Conservation (phyloP, 768 basidiomycete species). For the Kwoniella sp. region DNA sequence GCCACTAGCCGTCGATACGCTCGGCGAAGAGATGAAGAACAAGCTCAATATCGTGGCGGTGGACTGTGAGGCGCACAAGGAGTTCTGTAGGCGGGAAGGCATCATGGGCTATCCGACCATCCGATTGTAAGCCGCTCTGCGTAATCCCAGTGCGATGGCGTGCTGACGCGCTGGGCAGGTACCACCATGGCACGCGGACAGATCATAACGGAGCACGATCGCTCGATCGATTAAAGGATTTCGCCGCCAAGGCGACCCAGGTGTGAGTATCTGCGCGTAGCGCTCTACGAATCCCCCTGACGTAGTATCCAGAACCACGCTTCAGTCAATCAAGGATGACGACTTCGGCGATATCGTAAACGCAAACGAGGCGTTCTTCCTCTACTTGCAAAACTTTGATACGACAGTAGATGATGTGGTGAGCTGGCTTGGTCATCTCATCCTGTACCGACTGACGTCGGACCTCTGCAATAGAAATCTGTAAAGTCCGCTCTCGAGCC, state of each 20-base stretch:
- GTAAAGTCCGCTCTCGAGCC: slow-evolving; percentile 60
- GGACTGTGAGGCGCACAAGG: slow-evolving; percentile 73
- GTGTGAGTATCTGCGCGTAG: slow-evolving; percentile 56
- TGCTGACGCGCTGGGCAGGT: slow-evolving; percentile 35
- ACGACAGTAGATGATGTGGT: slow-evolving; percentile 47
- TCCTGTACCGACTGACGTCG: too few species aligned
- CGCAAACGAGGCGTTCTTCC: slow-evolving; percentile 59
- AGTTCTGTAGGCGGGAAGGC: slow-evolving; percentile 63
- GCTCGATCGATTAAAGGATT: slow-evolving; percentile 65
- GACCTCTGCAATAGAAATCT: slow-evolving; percentile 51
- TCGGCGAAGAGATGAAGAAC: slow-evolving; percentile 66
- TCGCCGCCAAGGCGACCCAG: slow-evolving; percentile 68
- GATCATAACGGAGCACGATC: slow-evolving; percentile 74
- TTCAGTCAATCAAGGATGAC: slow-evolving; percentile 33
- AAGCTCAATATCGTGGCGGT: slow-evolving; percentile 77
- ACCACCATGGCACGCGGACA: slow-evolving; percentile 57
- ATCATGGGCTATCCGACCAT: slow-evolving; percentile 82
- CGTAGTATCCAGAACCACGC: slow-evolving; percentile 13
- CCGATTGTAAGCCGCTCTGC: slow-evolving; percentile 57
- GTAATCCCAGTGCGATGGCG: neutral
- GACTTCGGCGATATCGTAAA: slow-evolving; percentile 46
- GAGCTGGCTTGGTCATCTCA: slow-evolving; percentile 33
- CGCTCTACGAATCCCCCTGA: neutral
- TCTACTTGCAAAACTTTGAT: slow-evolving; percentile 56
- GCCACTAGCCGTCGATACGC: slow-evolving; percentile 62